Conservation (phyloP, 805 yeast genomes). For the Candida andamanensis region DNA sequence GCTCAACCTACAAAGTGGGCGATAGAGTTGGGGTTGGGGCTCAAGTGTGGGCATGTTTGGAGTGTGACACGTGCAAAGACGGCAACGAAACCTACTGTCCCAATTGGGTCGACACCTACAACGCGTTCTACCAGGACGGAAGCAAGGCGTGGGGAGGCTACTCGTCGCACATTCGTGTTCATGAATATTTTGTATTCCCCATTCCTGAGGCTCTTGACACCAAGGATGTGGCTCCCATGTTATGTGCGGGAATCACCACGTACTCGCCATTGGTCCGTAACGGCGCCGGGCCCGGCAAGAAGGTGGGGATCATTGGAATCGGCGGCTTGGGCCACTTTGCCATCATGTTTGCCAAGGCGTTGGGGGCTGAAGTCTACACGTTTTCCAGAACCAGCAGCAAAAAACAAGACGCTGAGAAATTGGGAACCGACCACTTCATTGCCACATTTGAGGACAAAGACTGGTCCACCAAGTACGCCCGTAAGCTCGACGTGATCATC, state of each 20-base stretch:
- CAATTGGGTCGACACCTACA: conserved; percentile 48
- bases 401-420: conserved; percentile 25
- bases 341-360: conserved; percentile 52
- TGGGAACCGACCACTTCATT: conserved; percentile 30
- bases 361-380: conserved; percentile 45
- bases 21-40: conserved; percentile 83
- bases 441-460: conserved; percentile 47
- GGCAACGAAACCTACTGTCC: conserved; percentile 47
- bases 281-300: conserved; percentile 25
- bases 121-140: conserved; percentile 29
- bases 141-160: conserved; percentile 42
- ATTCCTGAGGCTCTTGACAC: conserved; percentile 44
- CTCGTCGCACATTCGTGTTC: conserved; percentile 42
- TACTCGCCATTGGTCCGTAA: conserved; percentile 49
- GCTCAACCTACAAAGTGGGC: conserved; percentile 47
- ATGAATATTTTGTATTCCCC: conserved; percentile 41
- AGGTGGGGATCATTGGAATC: conserved; percentile 58
- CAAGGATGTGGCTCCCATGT: conserved; percentile 45
- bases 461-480: conserved; percentile 28
- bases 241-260: conserved; percentile 55
- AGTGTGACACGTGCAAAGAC: conserved; percentile 50
- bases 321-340: conserved; percentile 70
- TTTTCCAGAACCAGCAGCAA: conserved; percentile 25
- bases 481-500: conserved; percentile 47
- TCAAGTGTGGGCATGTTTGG: conserved; percentile 52